phyloP scores from a whole-genome alignment of 2,329 filamentous ascomycete genomes.

The Monosporascus sp. region DNA sequence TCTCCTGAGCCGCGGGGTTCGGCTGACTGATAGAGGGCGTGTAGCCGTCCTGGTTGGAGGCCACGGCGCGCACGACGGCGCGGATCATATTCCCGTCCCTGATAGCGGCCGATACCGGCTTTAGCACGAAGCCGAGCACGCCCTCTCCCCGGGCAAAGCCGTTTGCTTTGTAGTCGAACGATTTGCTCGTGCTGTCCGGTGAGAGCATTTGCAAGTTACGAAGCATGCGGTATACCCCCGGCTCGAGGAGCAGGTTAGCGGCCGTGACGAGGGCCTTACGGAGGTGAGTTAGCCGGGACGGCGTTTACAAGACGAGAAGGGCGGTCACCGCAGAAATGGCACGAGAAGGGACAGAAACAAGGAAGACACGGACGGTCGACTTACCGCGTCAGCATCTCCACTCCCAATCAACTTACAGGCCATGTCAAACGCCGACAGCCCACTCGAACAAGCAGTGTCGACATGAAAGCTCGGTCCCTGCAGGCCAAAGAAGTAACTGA shows the following conservation, averaged over 20 bases:
- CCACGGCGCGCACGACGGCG: slow-evolving; percentile 2
- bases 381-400: neutral
- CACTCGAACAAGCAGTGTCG: slow-evolving; percentile 35
- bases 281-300: neutral
- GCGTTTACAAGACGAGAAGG: too few relatives aligned
- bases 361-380: neutral
- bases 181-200: slow-evolving; percentile 27
- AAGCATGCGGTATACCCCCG: slow-evolving; percentile 21
- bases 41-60: slow-evolving; percentile 25
- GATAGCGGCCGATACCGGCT: slow-evolving; percentile 42
- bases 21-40: slow-evolving; percentile 24
- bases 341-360: neutral
- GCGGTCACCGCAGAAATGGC: too few relatives aligned
- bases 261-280: slow-evolving; percentile 28
- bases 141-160: slow-evolving; percentile 45
- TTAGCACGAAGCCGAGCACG: slow-evolving; percentile 44
- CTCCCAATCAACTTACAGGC: neutral
- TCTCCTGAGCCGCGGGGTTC: slow-evolving; percentile 24
- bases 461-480: slow-evolving; percentile 30
- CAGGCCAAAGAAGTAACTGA: slow-evolving; percentile 36
- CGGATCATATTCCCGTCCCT: slow-evolving; percentile 31
- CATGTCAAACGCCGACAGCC: slow-evolving; percentile 27
- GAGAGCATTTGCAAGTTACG: slow-evolving; percentile 32
- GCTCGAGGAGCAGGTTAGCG: slow-evolving; percentile 26
- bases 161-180: slow-evolving; percentile 23